Base-by-base conservation (phyloP, 805 yeast genomes). In the Torulaspora maleeae region DNA sequence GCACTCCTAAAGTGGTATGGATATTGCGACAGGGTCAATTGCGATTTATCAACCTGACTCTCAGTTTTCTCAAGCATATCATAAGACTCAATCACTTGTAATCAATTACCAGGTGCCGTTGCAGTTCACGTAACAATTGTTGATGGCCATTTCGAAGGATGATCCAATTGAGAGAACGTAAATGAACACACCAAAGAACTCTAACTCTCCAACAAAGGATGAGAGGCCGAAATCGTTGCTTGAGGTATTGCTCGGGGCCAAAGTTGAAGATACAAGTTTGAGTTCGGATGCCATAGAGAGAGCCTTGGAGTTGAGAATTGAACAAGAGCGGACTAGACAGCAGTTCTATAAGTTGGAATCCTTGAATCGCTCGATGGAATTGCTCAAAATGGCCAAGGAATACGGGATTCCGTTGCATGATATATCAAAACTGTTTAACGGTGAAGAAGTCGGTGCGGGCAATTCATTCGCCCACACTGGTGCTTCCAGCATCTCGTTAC, bases 311-410 rank as follows among this genome's bases (percentile, higher is more conserved):
- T 72, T 83, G 25, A 73, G 80, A 42, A 63, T 78, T 2, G 89
- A 87, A 60, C 91, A 84, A 58, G 96, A 90, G 61, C 73, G 76
- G 36, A 83, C 96, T 1, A 83, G 83, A 52, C 96, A 89, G 61
- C 93, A 84, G 53, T 82, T 72, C 54, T 83, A 84, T 60, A 76
- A 74, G 43, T 68, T 82, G 16, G 95, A 89, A 59, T 67, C 75
- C 33, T 71, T 83, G 20, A 74, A 75, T 34, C 74, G 76, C 45
- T 75, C 84, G 17, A 65, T 83, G 27, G 82, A 82, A 42, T 70
- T 89, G 15, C 56, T 90, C 41, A 78, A 78, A 47, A 67, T 71
- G 11, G 90, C 95, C 0, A 56, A 77, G 4, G 68, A 68, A 19
- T 75, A 81, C 11, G 81, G 82, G 13, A 68, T 89, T 2, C 93